Conservation (phyloP, 1,139 yeast species). For the Diutina rugosa region DNA sequence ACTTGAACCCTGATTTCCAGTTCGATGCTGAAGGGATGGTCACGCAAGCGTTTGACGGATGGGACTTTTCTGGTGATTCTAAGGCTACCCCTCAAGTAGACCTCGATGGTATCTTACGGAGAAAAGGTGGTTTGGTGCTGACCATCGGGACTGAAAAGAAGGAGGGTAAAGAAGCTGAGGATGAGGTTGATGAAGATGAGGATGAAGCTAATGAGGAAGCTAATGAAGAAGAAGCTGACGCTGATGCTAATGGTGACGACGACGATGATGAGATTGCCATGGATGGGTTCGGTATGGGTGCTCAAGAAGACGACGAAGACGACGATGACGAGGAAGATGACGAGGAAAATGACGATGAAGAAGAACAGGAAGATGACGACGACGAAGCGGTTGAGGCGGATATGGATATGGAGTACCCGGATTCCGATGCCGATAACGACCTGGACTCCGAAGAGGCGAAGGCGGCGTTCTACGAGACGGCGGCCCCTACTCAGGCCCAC, state of each 20-base stretch:
- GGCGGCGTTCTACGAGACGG: slow-evolving; percentile 53
- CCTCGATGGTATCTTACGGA: slow-evolving; percentile 70
- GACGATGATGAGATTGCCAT: slow-evolving; percentile 44
- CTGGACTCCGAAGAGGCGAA: slow-evolving; percentile 48
- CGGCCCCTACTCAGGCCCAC: slow-evolving; percentile 38
- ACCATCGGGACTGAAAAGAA: slow-evolving; percentile 11
- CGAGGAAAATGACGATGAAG: slow-evolving; percentile 11
- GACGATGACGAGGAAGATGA: slow-evolving; percentile 33
- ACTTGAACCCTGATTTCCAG: slow-evolving; percentile 59
- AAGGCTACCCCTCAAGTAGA: slow-evolving; percentile 52
- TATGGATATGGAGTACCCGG: slow-evolving; percentile 19
- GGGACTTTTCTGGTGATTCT: slow-evolving; percentile 56
- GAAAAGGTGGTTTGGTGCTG: slow-evolving; percentile 63
- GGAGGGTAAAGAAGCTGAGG: slow-evolving; percentile 12
- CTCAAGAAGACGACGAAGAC: slow-evolving; percentile 10
- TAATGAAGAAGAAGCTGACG: slow-evolving; percentile 11
- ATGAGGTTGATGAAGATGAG: slow-evolving; percentile 10
- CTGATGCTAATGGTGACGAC: slow-evolving; percentile 9
- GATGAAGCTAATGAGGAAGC: slow-evolving; percentile 15
- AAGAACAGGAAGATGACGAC: slow-evolving; percentile 14
- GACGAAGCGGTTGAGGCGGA: slow-evolving; percentile 14
- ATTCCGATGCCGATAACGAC: slow-evolving; percentile 5
- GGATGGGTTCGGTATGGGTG: slow-evolving; percentile 56
- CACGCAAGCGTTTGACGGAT: slow-evolving; percentile 47
- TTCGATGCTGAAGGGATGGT: slow-evolving; percentile 50